Conservation (phyloP, 768 basidiomycete genomes). For the Boletus rubescentipes region DNA sequence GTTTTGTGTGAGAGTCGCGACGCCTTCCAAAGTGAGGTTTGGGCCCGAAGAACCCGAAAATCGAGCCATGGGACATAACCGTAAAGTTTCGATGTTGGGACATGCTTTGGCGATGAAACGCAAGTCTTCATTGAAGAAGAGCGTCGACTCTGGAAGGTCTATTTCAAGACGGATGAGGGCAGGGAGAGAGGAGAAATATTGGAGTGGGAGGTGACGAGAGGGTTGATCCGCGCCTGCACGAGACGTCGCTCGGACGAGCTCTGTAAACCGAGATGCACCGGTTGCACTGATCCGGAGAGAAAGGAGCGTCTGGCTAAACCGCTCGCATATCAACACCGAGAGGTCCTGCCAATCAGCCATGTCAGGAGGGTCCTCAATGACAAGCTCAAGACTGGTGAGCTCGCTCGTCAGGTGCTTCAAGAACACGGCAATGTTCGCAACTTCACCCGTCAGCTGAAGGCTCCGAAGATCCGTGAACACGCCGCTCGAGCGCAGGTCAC, state of each 20-base stretch:
- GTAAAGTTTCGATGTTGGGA: conserved; percentile 67
- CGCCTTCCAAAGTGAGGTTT: conserved; percentile 62
- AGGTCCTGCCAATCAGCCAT: conserved; percentile 75
- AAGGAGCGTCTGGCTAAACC: conserved; percentile 58
- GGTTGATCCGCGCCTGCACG: conserved; percentile 56
- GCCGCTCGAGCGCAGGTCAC: conserved; percentile 53
- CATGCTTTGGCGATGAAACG: conserved; percentile 56
- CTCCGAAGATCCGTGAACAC: conserved; percentile 58
- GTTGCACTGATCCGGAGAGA: conserved; percentile 63
- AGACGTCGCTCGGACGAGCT: conserved; percentile 75
- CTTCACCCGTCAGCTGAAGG: conserved; percentile 69
- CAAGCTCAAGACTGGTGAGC: conserved; percentile 67
- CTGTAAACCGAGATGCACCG: conserved; percentile 73
- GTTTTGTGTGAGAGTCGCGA: conserved; percentile 53
- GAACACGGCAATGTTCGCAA: conserved; percentile 68
- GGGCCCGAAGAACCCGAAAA: conserved; percentile 54
- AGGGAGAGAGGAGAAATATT: conserved; percentile 53
- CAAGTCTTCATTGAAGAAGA: conserved; percentile 64
- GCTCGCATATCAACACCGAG: conserved; percentile 58
- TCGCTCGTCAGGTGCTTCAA: conserved; percentile 64
- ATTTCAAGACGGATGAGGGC: conserved; percentile 63
- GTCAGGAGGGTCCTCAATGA: conserved; percentile 79
- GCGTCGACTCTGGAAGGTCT: conserved; percentile 74
- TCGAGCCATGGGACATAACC: conserved; percentile 65
- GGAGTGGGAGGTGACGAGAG: conserved; percentile 59